Evolutionary conservation across 805 yeast species (phyloP), one percentile per base, ranked within the genome.

Genomic region (Yueomyces sp.): DNA sequence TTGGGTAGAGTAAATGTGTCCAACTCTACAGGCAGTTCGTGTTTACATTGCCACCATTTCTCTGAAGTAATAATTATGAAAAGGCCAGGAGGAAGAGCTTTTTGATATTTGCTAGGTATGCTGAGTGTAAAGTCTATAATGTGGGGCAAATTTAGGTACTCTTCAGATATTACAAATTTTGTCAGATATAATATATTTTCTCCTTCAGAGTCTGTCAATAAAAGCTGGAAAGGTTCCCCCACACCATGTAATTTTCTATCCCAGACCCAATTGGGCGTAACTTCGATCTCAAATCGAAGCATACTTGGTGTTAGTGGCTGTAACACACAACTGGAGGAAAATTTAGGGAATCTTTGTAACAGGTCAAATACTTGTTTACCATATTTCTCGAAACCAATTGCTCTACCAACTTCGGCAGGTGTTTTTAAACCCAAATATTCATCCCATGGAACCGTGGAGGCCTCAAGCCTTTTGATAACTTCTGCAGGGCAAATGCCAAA

Each of bases 121-220:
- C 71, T 59, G 3, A 88, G 74, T 0, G 83, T 72, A 50, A 86
- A 77, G 34, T 80, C 86, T 2, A 86, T 40, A 27, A 70, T 52
- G 48, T 79, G 81, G 29, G 74, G 78, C 30, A 72, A 65, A 9
- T 68, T 64, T n/a, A 77, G 65, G 41, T 73, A 68, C 12, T 70
- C 64, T 43, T 69, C 67, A 28, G 66, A 64, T 12, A 88, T 70
- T 1, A 72, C 50, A 38, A 88, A 63, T 2, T 65, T 55, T 43
- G 82, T 87, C 32, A 63, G 49, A 53, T 68, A 76, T n/a, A 90
- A 64, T 26, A 88, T 70, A 43, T 66, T 69, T 46, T 85, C 90
- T 4, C 95, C 94, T 56, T 85, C 81, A 41, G 83, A 72, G 54
- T 88, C 95, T 55, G 86, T 96, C 2, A 86, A 84, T 3, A 85